A percentile compares a stretch with the other conserved stretches of the same genome.
Conservation (phyloP, 106 monocot genomes). For the Allium sativum region DNA sequence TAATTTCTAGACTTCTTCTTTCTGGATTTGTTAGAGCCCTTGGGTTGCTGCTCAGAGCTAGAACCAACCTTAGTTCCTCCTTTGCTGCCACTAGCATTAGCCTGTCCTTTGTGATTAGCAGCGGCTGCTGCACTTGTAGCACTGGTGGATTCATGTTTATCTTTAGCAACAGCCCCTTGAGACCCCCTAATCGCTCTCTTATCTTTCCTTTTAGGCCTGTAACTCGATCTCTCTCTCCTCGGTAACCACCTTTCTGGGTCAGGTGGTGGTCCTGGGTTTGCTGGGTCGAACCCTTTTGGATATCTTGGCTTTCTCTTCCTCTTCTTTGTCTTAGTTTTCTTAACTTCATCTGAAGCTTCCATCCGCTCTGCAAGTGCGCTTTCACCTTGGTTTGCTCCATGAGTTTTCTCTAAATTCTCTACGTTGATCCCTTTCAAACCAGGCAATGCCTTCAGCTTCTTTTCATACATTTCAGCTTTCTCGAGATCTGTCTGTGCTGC, state of each 20-base stretch:
- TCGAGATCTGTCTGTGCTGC: slow-evolving; percentile 44
- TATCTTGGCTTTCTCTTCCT: slow-evolving; percentile 87
- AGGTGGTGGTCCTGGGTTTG: slow-evolving; percentile 86
- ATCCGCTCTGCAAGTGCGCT: slow-evolving; percentile 18
- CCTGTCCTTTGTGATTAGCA: slow-evolving; percentile 20
- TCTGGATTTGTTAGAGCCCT: slow-evolving; percentile 34
- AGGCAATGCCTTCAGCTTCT: slow-evolving; percentile 45
- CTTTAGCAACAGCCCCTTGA: slow-evolving; percentile 72
- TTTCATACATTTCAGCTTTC: slow-evolving; percentile 83
- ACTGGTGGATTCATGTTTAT: slow-evolving; percentile 54
- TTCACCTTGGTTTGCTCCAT: slow-evolving; percentile 67
- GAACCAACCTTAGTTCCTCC: slow-evolving; percentile 6
- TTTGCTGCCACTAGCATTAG: slow-evolving; percentile 17
- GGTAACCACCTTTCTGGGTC: slow-evolving; percentile 98
- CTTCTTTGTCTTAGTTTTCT: slow-evolving; percentile 70
- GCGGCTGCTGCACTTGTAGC: slow-evolving; percentile 5
- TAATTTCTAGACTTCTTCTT: slow-evolving; percentile 40
- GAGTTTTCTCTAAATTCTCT: slow-evolving; percentile 69
- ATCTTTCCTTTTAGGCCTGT: slow-evolving; percentile 87
- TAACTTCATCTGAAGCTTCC: slow-evolving; percentile 50
- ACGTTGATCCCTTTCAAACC: slow-evolving; percentile 64
- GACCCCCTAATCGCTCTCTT: slow-evolving; percentile 85
- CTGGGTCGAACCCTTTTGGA: slow-evolving; percentile 89
- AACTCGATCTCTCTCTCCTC: slow-evolving; percentile 82
- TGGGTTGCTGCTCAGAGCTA: slow-evolving; percentile 15